Conservation (phyloP, 2,329 filamentous ascomycete species). For the Calonectria naviculata region DNA sequence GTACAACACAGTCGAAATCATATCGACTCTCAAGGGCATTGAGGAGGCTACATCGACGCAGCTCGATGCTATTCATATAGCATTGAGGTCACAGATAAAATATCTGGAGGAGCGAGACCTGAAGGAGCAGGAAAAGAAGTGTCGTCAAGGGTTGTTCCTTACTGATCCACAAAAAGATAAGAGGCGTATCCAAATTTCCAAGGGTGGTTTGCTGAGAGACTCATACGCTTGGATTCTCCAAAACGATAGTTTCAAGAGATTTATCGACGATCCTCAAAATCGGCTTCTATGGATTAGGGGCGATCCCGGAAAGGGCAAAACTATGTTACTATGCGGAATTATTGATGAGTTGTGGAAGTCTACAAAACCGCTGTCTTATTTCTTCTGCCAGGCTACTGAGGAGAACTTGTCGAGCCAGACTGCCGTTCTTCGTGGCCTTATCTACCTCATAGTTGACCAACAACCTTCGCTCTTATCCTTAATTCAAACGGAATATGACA, state of each 20-base stretch:
- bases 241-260: constrained; percentile 40
- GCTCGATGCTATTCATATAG: background rate
- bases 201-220: constrained; percentile 29
- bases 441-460: constrained; percentile 6
- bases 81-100: background rate
- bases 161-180: background rate
- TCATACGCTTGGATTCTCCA: constrained; percentile 48
- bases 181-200: background rate
- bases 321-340: constrained; percentile 47
- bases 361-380: background rate
- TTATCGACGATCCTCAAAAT: constrained; percentile 32
- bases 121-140: background rate
- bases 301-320: constrained; percentile 51
- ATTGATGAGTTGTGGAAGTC: constrained; percentile 26
- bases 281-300: constrained; percentile 47
- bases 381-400: constrained; percentile 10
- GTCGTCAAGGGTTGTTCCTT: background rate
- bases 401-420: background rate
- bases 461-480: background rate
- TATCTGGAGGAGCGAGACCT: background rate
- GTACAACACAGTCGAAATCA: constrained; percentile 20
- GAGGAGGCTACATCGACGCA: background rate
- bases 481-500: background rate
- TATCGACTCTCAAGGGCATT: background rate
- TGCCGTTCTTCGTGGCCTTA: background rate